Evolutionary conservation across 1,284 basidiomycete species (phyloP).

Genomic region (Cryptococcus sp.): DNA sequence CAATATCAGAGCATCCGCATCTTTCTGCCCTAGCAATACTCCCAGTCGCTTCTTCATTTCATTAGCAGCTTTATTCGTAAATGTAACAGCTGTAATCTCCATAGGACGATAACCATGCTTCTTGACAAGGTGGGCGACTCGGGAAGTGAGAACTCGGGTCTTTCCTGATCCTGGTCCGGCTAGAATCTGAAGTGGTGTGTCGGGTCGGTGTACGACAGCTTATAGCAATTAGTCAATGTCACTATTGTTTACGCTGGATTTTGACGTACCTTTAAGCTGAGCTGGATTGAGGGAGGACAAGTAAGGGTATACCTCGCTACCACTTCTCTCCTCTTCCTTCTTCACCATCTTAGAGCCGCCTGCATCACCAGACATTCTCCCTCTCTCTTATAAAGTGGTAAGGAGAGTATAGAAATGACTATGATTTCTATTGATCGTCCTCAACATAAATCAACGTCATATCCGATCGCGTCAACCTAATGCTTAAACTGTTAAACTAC

Average conservation of each 20-base stretch:
- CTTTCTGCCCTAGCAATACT: constrained; percentile 64
- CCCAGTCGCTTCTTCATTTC: constrained; percentile 76
- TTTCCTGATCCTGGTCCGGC: constrained; percentile 78
- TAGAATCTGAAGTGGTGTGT: constrained; percentile 69
- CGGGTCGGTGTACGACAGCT: constrained; percentile 66
- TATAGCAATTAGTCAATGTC: neutral
- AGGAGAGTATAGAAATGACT: neutral
- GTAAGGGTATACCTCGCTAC: constrained; percentile 24
- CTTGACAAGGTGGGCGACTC: constrained; percentile 71
- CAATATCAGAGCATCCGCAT: constrained; percentile 59
- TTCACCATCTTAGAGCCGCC: neutral
- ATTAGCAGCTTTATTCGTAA: constrained; percentile 84
- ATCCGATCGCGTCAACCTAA: neutral
- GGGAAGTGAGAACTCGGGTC: constrained; percentile 66
- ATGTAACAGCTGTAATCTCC: constrained; percentile 73
- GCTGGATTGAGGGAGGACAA: constrained; percentile 35
- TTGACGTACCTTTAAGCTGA: constrained; percentile 31
- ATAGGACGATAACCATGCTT: constrained; percentile 57
- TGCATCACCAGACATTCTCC: neutral
- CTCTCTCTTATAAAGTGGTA: neutral
- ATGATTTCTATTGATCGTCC: neutral
- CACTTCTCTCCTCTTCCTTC: neutral
- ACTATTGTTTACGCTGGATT: neutral
- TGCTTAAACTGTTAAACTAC: neutral
- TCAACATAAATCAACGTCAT: neutral